Percentiles rank a stretch among this genome's conserved stretches.
phyloP scores from a whole-genome alignment of 2,329 filamentous ascomycete genomes.

The Aspergillus sp. region DNA sequence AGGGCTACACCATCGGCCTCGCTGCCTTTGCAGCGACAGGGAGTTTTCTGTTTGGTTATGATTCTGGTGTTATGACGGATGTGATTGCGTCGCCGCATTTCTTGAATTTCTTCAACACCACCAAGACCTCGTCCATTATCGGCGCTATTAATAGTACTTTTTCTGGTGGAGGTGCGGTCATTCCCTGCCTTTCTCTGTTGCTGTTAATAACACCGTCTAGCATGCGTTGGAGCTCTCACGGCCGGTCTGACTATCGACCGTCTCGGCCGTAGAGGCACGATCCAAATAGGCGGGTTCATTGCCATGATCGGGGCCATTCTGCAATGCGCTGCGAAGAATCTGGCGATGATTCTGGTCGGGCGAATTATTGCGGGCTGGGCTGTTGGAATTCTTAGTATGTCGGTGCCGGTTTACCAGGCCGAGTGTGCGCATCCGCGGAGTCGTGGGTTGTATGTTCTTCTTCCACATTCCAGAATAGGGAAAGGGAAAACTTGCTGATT shows the following conservation, averaged over 20 bases:
- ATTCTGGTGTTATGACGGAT: constrained; percentile 38
- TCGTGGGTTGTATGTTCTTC: constrained; percentile 41
- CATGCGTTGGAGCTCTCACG: constrained; percentile 51
- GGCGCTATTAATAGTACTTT: constrained; percentile 67
- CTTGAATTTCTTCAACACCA: constrained; percentile 57
- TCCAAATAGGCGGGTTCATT: constrained; percentile 60
- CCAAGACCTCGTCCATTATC: constrained; percentile 51
- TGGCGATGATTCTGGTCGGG: constrained; percentile 58
- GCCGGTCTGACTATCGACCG: constrained; percentile 61
- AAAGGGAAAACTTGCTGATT: too few relatives aligned
- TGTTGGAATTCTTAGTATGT: constrained; percentile 49
- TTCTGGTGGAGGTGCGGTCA: constrained; percentile 50
- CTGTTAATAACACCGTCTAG: constrained; percentile 27
- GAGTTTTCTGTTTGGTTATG: constrained; percentile 46
- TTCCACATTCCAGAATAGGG: too few relatives aligned
- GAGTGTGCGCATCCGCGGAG: constrained; percentile 61
- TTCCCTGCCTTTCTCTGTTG: background rate
- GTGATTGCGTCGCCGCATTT: constrained; percentile 60
- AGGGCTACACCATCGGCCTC: constrained; percentile 40
- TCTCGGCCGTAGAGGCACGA: constrained; percentile 60
- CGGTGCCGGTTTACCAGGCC: constrained; percentile 63
- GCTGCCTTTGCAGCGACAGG: constrained; percentile 46
- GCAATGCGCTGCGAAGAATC: constrained; percentile 57
- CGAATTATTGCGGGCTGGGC: constrained; percentile 53
- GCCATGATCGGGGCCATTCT: constrained; percentile 59